These are phyloP conservation scores for Melampsora americana DNA, from an alignment of 1,284 basidiomycete genomes.

Conservation along the genomic window DNA sequence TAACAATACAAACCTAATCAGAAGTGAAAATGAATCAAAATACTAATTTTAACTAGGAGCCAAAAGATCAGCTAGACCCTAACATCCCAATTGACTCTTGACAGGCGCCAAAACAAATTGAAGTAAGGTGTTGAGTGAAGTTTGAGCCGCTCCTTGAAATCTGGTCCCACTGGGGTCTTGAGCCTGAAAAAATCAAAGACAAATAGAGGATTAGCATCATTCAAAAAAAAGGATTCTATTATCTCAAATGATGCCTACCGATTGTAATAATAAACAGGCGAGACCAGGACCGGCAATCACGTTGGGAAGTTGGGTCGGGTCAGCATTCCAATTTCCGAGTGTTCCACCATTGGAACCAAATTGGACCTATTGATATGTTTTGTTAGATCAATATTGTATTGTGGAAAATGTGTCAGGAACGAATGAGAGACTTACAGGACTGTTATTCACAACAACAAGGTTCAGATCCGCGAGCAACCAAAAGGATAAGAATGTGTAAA, in stretches of 20 bases:
- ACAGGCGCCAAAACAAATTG: background rate
- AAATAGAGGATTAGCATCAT: background rate
- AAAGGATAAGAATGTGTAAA: no score
- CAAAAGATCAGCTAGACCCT: no score
- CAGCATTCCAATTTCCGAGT: constrained; percentile 7
- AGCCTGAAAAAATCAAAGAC: background rate
- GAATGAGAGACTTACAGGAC: no score
- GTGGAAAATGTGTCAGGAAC: no score
- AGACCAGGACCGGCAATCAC: background rate
- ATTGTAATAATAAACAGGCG: background rate
- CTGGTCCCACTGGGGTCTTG: background rate
- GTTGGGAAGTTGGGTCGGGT: background rate
- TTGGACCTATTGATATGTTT: background rate
- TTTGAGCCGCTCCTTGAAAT: constrained; percentile 3
- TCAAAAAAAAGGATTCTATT: background rate
- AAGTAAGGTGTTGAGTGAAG: background rate
- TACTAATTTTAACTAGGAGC: no score
- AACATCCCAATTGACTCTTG: background rate
- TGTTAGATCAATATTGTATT: no score
- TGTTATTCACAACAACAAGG: no score
- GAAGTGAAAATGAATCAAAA: no score
- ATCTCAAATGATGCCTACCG: background rate
- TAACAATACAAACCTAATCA: no score
- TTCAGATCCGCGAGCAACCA: no score
- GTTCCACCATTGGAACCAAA: background rate